Percentiles rank a stretch among this genome's conserved stretches.
phyloP scores from a whole-genome alignment of 2,329 filamentous ascomycete species.

The Fusarium setosum region DNA sequence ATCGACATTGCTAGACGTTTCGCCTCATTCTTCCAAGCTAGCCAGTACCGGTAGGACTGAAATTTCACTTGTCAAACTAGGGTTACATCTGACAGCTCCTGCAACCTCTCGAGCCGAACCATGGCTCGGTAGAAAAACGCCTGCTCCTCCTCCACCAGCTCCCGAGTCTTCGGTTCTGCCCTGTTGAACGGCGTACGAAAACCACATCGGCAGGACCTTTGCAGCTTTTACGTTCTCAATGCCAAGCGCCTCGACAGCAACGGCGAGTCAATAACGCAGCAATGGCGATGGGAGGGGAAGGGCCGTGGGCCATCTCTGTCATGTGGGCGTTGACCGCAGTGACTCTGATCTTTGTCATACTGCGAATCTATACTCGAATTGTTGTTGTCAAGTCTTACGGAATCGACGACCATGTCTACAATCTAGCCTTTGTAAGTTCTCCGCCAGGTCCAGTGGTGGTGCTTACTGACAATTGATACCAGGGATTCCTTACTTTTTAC shows the following conservation, averaged over 20 bases:
- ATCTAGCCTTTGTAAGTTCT: slow-evolving; percentile 28
- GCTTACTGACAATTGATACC: background rate
- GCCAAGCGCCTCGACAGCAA: background rate
- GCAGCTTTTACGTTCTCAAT: background rate
- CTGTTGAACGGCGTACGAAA: background rate
- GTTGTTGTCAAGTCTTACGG: slow-evolving; percentile 45
- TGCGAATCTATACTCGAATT: slow-evolving; percentile 52
- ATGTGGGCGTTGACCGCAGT: slow-evolving; percentile 44
- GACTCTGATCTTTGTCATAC: slow-evolving; percentile 45
- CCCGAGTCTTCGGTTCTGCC: background rate
- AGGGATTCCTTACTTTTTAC: slow-evolving; percentile 46
- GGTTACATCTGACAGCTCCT: background rate
- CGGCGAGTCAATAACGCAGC: background rate
- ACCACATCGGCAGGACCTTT: background rate
- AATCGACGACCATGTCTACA: slow-evolving; percentile 50
- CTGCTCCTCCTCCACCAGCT: background rate
- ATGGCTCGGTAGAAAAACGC: background rate
- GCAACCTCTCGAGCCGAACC: background rate
- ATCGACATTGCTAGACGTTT: background rate
- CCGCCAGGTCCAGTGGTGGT: background rate
- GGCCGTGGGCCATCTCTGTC: slow-evolving; percentile 35
- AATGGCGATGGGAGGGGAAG: slow-evolving; percentile 34
- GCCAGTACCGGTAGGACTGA: background rate
- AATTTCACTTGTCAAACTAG: background rate
- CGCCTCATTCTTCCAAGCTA: background rate